Evolutionary conservation across 2,329 filamentous ascomycete genomes (phyloP), one percentile per base, ranked within the genome.

Genomic region (Ampelomyces quisqualis): DNA sequence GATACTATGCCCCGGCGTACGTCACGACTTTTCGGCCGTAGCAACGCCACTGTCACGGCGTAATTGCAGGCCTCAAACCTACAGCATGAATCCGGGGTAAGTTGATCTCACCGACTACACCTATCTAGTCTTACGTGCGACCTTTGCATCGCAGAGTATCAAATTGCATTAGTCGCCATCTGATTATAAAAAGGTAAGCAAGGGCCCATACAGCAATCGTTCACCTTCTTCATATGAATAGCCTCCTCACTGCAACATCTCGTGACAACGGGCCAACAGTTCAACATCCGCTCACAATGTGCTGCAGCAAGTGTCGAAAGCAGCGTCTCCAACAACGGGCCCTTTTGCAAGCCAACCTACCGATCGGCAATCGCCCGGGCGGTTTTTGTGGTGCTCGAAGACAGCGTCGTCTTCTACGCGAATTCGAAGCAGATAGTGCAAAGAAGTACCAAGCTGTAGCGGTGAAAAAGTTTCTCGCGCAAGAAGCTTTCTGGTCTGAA

Each of bases 21-120:
- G 44, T 47, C 44, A 47, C 36, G 44, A 47, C 44, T 45, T 38
- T 11, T 31, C 35, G 44, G 44, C 38, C 43, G 43, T 34, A 47
- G 38, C 19, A 37, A 26, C 37, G 29, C 37, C 37, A 39, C 37
- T 21, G 5, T 10, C 19, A 26, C 37, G 15, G 22, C 23, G 11
- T 17, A 20, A 27, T 18, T 21, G 7, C 29, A n/a, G n/a, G 22
- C 13, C 10, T 22, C 22, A 35, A 18, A 10, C 8, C 10, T 11
- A 18, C 8, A 18, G n/a, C n/a, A n/a, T n/a, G 10, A 29, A 17
- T 8, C 27, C 10, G 27, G 27, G 13, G 27, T 19, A 35, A 5
- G 13, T 9, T 18, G n/a, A 17, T n/a, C 13, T 13, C 9, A 26
- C 11, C 18, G 2, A 7, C 15, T 14, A 14, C 11, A n/a, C 23